Evolutionary conservation across 2,329 filamentous ascomycete species (phyloP).

Genomic region (Aspergillus flavus): DNA sequence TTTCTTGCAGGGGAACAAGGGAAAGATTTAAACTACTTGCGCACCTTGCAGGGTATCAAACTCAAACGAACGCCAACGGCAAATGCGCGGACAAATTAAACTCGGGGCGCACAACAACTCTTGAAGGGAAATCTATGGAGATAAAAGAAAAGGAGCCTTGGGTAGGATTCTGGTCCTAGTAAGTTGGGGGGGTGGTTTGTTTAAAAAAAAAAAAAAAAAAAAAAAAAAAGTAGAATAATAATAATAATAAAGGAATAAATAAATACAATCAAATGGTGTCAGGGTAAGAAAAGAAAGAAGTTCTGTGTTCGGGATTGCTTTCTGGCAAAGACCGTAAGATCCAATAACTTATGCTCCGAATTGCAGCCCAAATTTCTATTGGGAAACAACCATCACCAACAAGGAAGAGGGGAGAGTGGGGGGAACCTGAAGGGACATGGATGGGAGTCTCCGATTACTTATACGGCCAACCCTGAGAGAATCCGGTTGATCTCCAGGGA

Average conservation of each 20-base stretch:
- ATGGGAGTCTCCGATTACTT: conserved; percentile 10
- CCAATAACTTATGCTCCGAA: conserved; percentile 14
- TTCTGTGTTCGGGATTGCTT: background rate
- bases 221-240: background rate
- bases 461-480: background rate
- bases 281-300: background rate
- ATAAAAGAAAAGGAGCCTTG: background rate
- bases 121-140: background rate
- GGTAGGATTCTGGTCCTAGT: background rate
- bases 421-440: conserved; percentile 4
- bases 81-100: conserved; percentile 4
- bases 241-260: background rate
- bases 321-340: background rate
- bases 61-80: conserved; percentile 2
- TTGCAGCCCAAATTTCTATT: conserved; percentile 15
- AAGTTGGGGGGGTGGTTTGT: conserved; percentile 3
- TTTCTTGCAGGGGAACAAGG: background rate
- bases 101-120: background rate
- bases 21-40: conserved; percentile 6
- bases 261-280: background rate
- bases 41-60: conserved; percentile 7
- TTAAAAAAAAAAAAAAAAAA: background rate
- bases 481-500: background rate
- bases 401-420: conserved; percentile 6
- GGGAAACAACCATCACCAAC: conserved; percentile 9